A percentile compares a stretch with the other conserved stretches of the same genome.
Evolutionary conservation across 352 stramenopile species (phyloP).

Genomic region (Globisporangium apiculatum): DNA sequence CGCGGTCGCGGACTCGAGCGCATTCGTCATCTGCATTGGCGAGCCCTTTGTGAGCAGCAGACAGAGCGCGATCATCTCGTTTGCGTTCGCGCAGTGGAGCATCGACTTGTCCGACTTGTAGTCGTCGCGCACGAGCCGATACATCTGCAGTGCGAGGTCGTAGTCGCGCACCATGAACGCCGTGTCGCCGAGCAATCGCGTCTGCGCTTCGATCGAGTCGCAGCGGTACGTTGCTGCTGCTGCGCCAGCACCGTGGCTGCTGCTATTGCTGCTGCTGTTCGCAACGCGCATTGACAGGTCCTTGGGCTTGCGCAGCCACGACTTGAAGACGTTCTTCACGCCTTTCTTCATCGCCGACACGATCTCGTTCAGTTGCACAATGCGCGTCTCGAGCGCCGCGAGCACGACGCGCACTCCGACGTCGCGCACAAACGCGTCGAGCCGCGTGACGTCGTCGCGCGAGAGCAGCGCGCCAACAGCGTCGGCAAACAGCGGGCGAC

Average conservation of each 20-base stretch:
- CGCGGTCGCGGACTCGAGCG: slow-evolving; percentile 53
- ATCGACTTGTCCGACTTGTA: slow-evolving; percentile 88
- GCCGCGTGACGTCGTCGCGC: slow-evolving; percentile 50
- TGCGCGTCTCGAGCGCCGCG: slow-evolving; percentile 70
- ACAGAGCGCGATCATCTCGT: slow-evolving; percentile 87
- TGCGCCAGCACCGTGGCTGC: slow-evolving; percentile 3
- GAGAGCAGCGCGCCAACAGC: slow-evolving; percentile 45
- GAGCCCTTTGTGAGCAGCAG: slow-evolving; percentile 72
- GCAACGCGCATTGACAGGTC: slow-evolving; percentile 35
- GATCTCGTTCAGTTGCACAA: slow-evolving; percentile 83
- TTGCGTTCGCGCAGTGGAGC: slow-evolving; percentile 74
- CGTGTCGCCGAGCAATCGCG: slow-evolving; percentile 82
- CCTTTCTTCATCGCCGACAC: slow-evolving; percentile 89
- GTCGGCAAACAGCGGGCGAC: slow-evolving; percentile 36
- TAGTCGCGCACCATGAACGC: slow-evolving; percentile 89
- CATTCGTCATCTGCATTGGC: slow-evolving; percentile 80
- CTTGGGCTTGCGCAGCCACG: slow-evolving; percentile 86
- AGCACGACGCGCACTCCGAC: slow-evolving; percentile 77
- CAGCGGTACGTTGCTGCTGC: slow-evolving; percentile 48
- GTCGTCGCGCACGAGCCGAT: slow-evolving; percentile 86
- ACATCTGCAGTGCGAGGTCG: slow-evolving; percentile 86
- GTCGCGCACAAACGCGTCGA: slow-evolving; percentile 69
- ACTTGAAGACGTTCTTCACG: slow-evolving; percentile 91
- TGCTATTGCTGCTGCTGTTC: slow-evolving; percentile 7
- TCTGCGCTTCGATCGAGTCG: slow-evolving; percentile 88